Evolutionary conservation across 768 basidiomycete species (phyloP), one percentile per base, ranked within the genome.

Genomic region (Phaeotremella skinneri): DNA sequence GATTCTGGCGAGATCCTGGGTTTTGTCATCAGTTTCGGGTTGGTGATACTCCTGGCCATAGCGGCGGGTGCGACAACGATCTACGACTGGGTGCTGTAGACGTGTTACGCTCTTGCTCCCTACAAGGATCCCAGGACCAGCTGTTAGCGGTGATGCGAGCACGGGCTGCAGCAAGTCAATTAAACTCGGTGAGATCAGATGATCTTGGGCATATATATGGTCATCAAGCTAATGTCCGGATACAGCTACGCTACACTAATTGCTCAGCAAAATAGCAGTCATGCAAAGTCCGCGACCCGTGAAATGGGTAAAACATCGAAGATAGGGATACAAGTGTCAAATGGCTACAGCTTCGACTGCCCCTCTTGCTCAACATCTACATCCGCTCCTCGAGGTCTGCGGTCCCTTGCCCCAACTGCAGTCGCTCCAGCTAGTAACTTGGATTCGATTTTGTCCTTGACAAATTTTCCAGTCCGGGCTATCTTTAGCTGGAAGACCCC

Each of bases 401-500:
- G 26, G 29, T 68, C 63, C 58, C 49, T 30, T 50, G 56, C 41
- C 31, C 54, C 56, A 4, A 64, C 53, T 27, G 25, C 58, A 43
- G 49, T 51, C n/a, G 63, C 56, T 2, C 59, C 52, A 6, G 63
- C 45, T n/a, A 68, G 58, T 7, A 75, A 26, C 51, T 70, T 71
- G 14, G 67, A 77, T 61, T 83, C 81, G 1, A 84, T 69, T 32
- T 80, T 81, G 63, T 82, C 81, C 56, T 82, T 83, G 45, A 84
- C 66, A 81, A 83, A 85, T 47, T 80, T 81, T 26, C 84, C 78
- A 17, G 84, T 85, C 55, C 85, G 78, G 55, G 79, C 80, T 5
- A 80, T 80, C 61, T 82, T 81, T 75, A 82, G 81, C 72, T 86
- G 85, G 83, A 86, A 84, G 49, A 87, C 72, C 1, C 85, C 85